Evolutionary conservation across 2,329 filamentous ascomycete genomes (phyloP).

Genomic region (Cercospora sp.): DNA sequence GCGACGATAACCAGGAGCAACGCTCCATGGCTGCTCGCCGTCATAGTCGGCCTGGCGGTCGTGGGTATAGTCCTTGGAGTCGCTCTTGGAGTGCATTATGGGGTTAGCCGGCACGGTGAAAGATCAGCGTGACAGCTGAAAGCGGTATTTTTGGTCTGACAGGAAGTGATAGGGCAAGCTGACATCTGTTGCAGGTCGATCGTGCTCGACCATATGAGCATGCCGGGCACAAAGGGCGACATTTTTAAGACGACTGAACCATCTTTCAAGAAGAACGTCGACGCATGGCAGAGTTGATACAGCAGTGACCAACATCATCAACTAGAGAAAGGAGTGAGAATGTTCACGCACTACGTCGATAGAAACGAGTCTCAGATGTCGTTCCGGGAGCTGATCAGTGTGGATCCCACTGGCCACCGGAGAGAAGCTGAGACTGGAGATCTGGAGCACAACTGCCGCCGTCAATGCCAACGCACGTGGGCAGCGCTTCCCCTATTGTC

Average conservation of each 20-base stretch:
- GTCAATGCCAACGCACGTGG: background rate
- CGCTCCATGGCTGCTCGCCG: conserved; percentile 4
- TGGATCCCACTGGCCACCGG: background rate
- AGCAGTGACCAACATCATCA: background rate
- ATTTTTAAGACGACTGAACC: background rate
- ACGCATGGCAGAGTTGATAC: background rate
- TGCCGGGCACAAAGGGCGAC: background rate
- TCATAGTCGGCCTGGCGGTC: background rate
- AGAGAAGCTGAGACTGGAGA: background rate
- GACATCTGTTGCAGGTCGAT: background rate
- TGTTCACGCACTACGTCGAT: background rate
- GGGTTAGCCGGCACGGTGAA: background rate
- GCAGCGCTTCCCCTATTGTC: background rate
- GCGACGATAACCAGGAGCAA: background rate
- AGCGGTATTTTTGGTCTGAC: background rate
- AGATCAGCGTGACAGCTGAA: background rate
- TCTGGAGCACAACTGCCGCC: background rate
- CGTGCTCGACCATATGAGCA: background rate
- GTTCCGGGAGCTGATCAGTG: background rate
- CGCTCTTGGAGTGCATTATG: conserved; percentile 8
- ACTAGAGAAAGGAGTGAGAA: background rate
- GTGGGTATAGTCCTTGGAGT: conserved; percentile 4
- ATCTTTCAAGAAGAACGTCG: background rate
- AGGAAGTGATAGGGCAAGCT: background rate
- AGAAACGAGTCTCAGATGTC: background rate